Evolutionary conservation across 2,329 filamentous ascomycete species (phyloP).

Genomic region (Ophiostoma populinum): DNA sequence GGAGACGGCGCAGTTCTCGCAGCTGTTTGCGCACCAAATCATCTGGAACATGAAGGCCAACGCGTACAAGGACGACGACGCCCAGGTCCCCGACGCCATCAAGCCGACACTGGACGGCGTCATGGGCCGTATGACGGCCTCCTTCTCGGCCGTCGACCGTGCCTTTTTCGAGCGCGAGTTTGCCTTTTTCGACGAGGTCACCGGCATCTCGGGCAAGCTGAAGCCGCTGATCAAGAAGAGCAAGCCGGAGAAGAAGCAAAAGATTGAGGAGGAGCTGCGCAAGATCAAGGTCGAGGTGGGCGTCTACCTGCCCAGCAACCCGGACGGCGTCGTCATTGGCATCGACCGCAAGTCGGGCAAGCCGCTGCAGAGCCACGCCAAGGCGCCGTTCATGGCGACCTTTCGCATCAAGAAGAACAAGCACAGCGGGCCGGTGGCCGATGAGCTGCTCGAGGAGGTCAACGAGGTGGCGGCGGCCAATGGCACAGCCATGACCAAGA

Average conservation of each 20-base stretch:
- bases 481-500: conserved; percentile 9
- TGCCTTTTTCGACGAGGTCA: conserved; percentile 95
- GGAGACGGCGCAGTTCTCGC: conserved; percentile 94
- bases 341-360: conserved; percentile 98
- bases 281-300: conserved; percentile 96
- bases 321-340: conserved; percentile 89
- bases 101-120: conserved; percentile 90
- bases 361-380: conserved; percentile 91
- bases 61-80: conserved; percentile 92
- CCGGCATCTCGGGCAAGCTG: conserved; percentile 84
- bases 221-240: conserved; percentile 80
- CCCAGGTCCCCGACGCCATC: conserved; percentile 72
- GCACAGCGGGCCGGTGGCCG: conserved; percentile 31
- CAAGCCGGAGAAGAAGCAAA: conserved; percentile 96
- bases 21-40: conserved; percentile 95
- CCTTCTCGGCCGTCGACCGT: conserved; percentile 63
- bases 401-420: conserved; percentile 86
- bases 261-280: conserved; percentile 94
- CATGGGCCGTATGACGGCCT: conserved; percentile 64
- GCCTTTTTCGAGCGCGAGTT: conserved; percentile 92
- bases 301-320: conserved; percentile 93
- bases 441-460: conserved; percentile 32
- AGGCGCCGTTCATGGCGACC: conserved; percentile 97
- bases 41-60: conserved; percentile 99
- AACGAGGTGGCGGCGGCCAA: conserved; percentile 18